These are phyloP conservation scores for Tetrapisispora pingtungensis DNA, from an alignment of 805 yeast species.

Conservation along the genomic window DNA sequence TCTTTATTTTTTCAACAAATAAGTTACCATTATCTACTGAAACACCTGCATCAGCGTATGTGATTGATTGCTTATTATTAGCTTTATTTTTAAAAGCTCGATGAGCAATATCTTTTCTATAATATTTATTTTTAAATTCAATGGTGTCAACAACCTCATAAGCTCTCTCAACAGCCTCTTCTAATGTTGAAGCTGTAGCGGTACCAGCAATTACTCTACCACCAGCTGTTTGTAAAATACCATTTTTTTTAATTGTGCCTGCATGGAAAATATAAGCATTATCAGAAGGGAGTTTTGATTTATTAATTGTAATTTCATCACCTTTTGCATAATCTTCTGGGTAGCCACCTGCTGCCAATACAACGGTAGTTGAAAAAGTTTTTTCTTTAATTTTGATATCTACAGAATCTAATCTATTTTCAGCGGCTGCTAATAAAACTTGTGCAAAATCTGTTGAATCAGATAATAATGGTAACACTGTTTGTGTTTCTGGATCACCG, in stretches of 20 bases:
- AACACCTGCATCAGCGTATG: constrained; percentile 95
- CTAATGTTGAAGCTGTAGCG: constrained; percentile 65
- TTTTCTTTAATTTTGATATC: constrained; percentile 41
- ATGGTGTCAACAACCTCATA: constrained; percentile 77
- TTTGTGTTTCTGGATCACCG: constrained; percentile 99
- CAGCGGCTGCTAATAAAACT: constrained; percentile 86
- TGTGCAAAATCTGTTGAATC: constrained; percentile 87
- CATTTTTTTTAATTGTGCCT: constrained; percentile 60
- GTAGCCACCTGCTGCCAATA: constrained; percentile 94
- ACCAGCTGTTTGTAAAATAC: constrained; percentile 72
- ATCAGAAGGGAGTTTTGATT: constrained; percentile 15
- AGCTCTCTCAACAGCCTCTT: constrained; percentile 76
- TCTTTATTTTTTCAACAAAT: constrained; percentile 83
- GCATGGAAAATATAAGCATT: constrained; percentile 84
- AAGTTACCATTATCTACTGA: constrained; percentile 92
- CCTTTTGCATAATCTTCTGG: constrained; percentile 84
- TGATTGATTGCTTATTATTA: constrained; percentile 35
- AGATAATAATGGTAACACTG: constrained; percentile 78
- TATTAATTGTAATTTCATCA: constrained; percentile 58
- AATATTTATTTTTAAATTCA: constrained; percentile 63
- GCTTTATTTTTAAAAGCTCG: constrained; percentile 61
- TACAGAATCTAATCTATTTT: constrained; percentile 84
- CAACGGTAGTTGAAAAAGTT: constrained; percentile 82
- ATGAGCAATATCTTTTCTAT: constrained; percentile 91
- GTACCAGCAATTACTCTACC: constrained; percentile 96